These are phyloP conservation scores for Xylaria sp. DNA, from an alignment of 2,329 filamentous ascomycete genomes.

Conservation along the genomic window DNA sequence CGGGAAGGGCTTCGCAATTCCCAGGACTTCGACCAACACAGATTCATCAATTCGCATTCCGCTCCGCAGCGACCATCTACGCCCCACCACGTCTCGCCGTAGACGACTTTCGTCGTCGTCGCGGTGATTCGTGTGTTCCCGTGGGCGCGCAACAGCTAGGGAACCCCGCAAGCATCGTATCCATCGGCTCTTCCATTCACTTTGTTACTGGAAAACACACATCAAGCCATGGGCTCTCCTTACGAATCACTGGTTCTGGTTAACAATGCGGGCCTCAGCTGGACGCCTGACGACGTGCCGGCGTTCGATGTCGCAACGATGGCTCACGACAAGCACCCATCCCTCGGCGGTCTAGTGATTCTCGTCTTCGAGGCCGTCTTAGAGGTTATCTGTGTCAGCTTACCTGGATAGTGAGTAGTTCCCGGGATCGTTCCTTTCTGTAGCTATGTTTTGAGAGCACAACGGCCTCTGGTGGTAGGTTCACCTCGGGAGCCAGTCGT, in stretches of 20 bases:
- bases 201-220: slow-evolving; percentile 38
- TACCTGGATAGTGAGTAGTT: slow-evolving; percentile 77
- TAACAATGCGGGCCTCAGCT: slow-evolving; percentile 42
- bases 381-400: slow-evolving; percentile 78
- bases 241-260: slow-evolving; percentile 61
- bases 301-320: slow-evolving; percentile 49
- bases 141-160: not conserved
- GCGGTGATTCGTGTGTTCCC: not conserved
- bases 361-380: slow-evolving; percentile 85
- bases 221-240: slow-evolving; percentile 49
- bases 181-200: slow-evolving; percentile 6
- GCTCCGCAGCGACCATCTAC: not conserved
- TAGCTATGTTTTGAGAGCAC: not conserved
- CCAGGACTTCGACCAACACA: not conserved
- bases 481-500: not conserved
- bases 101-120: not conserved
- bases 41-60: not conserved
- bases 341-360: slow-evolving; percentile 75
- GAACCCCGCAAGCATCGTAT: not conserved
- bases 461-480: not conserved
- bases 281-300: slow-evolving; percentile 52
- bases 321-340: slow-evolving; percentile 68
- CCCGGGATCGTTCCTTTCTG: not conserved
- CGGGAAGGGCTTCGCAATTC: not conserved
- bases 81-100: not conserved